These are phyloP conservation scores for Thelonectria discophora DNA, from an alignment of 2,329 filamentous ascomycete genomes.

Conservation along the genomic window DNA sequence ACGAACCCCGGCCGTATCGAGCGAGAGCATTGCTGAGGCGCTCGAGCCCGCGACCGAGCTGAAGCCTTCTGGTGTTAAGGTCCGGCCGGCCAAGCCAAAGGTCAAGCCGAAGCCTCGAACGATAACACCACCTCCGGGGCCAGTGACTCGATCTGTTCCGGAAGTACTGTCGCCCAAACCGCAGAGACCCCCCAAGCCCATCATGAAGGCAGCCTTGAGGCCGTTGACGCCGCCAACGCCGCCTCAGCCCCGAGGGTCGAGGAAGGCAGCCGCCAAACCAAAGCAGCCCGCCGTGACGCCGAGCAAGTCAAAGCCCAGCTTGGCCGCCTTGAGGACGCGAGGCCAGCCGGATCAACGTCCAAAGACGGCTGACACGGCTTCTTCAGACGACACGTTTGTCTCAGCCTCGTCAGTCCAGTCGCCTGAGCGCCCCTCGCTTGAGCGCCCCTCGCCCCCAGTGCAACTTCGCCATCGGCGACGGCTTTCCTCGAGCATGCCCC, in stretches of 20 bases:
- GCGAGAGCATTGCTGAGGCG: constrained; percentile 29
- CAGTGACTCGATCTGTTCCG: constrained; percentile 32
- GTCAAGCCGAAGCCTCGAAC: constrained; percentile 38
- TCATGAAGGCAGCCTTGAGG: constrained; percentile 44
- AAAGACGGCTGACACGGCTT: constrained; percentile 44
- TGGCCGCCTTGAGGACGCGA: constrained; percentile 22
- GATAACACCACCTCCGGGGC: constrained; percentile 33
- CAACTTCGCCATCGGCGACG: constrained; percentile 26
- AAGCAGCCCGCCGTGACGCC: constrained; percentile 24
- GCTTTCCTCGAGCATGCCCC: constrained; percentile 41
- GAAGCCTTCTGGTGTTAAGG: constrained; percentile 29
- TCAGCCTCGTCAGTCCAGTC: constrained; percentile 51
- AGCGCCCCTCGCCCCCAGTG: constrained; percentile 39
- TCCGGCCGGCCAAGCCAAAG: constrained; percentile 40
- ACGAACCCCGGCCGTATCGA: constrained; percentile 21
- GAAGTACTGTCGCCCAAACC: constrained; percentile 48
- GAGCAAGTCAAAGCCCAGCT: constrained; percentile 26
- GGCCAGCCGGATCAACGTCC: constrained; percentile 28
- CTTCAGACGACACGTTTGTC: constrained; percentile 58
- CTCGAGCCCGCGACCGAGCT: constrained; percentile 1
- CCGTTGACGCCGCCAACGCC: constrained; percentile 48
- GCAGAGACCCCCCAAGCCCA: constrained; percentile 43
- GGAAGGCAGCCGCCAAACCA: constrained; percentile 28
- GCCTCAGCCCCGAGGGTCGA: constrained; percentile 46
- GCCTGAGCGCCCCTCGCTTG: constrained; percentile 41